phyloP scores from a whole-genome alignment of 495 filamentous ascomycete species.

The Acidiella bohemica region DNA sequence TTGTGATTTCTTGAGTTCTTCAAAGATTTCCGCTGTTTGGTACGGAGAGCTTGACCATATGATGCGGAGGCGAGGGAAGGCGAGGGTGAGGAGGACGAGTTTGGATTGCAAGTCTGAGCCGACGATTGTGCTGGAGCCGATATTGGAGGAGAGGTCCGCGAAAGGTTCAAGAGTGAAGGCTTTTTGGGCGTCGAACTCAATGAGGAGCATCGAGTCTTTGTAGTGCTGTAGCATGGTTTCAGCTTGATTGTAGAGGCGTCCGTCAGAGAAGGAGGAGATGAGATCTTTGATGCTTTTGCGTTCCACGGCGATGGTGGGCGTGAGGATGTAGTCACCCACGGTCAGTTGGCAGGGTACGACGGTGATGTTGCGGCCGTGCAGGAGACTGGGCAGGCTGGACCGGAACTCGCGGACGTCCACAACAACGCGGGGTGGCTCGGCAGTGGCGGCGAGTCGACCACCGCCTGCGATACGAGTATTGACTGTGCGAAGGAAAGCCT shows the following conservation, averaged over 20 bases:
- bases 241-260: conserved; percentile 79
- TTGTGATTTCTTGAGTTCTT: conserved; percentile 75
- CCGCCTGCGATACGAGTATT: conserved; percentile 96
- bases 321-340: conserved; percentile 91
- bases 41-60: conserved; percentile 92
- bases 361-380: conserved; percentile 74
- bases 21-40: conserved; percentile 95
- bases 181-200: conserved; percentile 96
- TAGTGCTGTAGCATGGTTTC: conserved; percentile 93
- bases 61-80: conserved; percentile 76
- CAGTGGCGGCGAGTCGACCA: conserved; percentile 73
- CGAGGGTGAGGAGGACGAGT: conserved; percentile 80
- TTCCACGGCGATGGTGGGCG: conserved; percentile 81
- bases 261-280: conserved; percentile 80
- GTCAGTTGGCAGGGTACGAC: conserved; percentile 90
- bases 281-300: conserved; percentile 86
- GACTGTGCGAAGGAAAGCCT: conserved; percentile 83
- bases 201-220: conserved; percentile 77
- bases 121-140: conserved; percentile 41
- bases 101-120: conserved; percentile 72
- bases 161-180: conserved; percentile 93
- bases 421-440: conserved; percentile 80
- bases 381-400: conserved; percentile 76
- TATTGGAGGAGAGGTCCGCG: conserved; percentile 58
- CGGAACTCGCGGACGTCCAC: conserved; percentile 95